A percentile compares a stretch with the other conserved stretches of the same genome.
Conservation (phyloP, 2,329 filamentous ascomycete genomes). For the Alternaria incomplexa region DNA sequence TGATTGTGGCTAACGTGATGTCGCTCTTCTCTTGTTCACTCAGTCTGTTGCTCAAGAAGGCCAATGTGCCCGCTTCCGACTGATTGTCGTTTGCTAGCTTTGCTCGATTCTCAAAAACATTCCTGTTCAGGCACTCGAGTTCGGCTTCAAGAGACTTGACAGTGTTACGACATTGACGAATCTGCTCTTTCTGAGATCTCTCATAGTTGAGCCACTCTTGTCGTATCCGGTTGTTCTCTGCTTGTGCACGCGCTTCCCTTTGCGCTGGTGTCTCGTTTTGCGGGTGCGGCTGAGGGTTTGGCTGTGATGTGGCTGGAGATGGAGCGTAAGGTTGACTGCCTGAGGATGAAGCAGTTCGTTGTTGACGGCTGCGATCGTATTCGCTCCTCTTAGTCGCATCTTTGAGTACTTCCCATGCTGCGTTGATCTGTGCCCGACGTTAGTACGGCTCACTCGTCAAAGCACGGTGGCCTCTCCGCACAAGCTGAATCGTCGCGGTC, state of each 20-base stretch:
- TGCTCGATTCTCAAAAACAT: background rate
- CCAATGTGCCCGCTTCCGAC: background rate
- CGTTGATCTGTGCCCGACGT: slow-evolving; percentile 1
- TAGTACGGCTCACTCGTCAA: background rate
- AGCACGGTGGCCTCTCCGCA: background rate
- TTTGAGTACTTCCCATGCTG: slow-evolving; percentile 6
- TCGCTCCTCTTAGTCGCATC: background rate
- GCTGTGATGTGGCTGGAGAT: background rate
- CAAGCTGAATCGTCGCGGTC: background rate
- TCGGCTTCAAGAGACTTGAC: background rate
- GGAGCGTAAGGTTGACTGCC: background rate
- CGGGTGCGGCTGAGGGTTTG: background rate
- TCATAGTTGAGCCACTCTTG: slow-evolving; percentile 8
- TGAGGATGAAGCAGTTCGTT: background rate
- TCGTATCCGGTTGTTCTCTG: slow-evolving; percentile 2
- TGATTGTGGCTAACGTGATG: background rate
- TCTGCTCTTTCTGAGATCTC: background rate
- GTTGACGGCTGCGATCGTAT: background rate
- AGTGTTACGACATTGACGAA: background rate
- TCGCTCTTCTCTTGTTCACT: slow-evolving; percentile 5
- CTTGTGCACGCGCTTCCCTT: slow-evolving; percentile 1
- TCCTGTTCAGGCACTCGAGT: background rate
- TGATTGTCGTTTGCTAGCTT: background rate
- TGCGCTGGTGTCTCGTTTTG: background rate
- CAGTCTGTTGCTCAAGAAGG: background rate